Conservation (phyloP, 2,329 filamentous ascomycete species). For the Rhynchosporium secalis region DNA sequence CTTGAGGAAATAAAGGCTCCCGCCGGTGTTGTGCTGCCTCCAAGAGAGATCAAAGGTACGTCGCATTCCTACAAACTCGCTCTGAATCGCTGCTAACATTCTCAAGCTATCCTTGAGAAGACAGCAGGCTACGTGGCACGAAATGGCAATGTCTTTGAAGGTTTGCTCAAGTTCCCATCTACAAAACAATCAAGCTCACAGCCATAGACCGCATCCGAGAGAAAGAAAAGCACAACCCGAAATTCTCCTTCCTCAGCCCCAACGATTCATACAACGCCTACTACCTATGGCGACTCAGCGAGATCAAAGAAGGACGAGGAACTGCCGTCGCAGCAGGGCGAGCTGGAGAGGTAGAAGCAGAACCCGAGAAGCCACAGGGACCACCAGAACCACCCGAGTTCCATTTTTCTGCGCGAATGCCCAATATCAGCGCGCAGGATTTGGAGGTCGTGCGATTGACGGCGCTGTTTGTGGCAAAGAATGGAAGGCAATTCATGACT, state of each 20-base stretch:
- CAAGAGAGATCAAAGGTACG: constrained; percentile 70
- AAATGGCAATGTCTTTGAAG: constrained; percentile 62
- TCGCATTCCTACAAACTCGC: constrained; percentile 38
- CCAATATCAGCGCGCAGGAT: constrained; percentile 94
- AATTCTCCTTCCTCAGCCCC: constrained; percentile 82
- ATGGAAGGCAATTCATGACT: constrained; percentile 90
- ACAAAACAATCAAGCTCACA: constrained; percentile 24
- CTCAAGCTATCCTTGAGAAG: constrained; percentile 75
- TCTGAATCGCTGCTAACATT: constrained; percentile 29
- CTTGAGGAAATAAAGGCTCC: constrained; percentile 76
- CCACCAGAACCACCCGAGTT: constrained; percentile 85
- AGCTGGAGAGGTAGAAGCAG: constrained; percentile 59
- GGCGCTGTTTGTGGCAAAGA: constrained; percentile 88
- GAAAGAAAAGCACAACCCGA: constrained; percentile 81
- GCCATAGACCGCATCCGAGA: constrained; percentile 74
- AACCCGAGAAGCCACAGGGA: constrained; percentile 70
- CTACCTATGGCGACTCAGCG: constrained; percentile 86
- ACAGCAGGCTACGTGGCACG: constrained; percentile 87
- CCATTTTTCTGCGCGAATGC: constrained; percentile 93
- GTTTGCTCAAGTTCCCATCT: constrained; percentile 37
- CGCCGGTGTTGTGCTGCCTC: constrained; percentile 81
- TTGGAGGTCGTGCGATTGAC: constrained; percentile 73
- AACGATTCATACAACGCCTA: constrained; percentile 84
- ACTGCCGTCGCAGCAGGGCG: constrained; percentile 76
- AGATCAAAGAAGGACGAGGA: constrained; percentile 82